Base-by-base conservation (phyloP, 805 yeast genomes). In the Metschnikowia hibisci region DNA sequence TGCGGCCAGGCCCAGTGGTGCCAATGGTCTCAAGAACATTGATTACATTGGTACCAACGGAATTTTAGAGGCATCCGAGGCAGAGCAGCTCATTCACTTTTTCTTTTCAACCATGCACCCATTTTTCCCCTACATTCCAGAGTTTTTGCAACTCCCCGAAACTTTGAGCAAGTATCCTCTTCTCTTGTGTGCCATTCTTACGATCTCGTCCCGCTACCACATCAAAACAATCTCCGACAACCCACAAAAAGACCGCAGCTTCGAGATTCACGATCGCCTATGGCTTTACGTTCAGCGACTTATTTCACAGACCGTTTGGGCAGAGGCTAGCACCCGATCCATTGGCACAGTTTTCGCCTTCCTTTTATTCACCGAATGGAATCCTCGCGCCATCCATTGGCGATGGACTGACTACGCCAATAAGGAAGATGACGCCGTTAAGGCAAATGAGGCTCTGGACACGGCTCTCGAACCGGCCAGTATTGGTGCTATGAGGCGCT, bases 301-400 rank as follows among this genome's bases (percentile, higher is more conserved):
- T 46, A 82, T 88, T 32, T 84, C 95, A 3, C 87, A 84, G 61
- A 82, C 95, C 0, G 89, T 87, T 4, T 89, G 96, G 96, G 96
- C 95, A 1, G 96, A 87, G 58, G 93, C 95, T 0, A 82, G 87
- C 45, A 85, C 93, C 6, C 68, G 96, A 49, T 83, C 93, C 0
- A 77, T 89, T 3, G 96, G 96, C 1, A 87, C 96, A 0, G 82
- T 89, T 5, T 73, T 85, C 47, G 90, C 96, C 0, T 87, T 90
- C 57, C 63, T 90, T 39, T 67, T 90, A 13, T 83, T 87, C 53
- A 86, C 96, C 0, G 97, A 91, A 61, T 90, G 98, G 98, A 88
- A 89, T 54, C 96, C 96, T 3, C 69, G 96, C 42, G 96, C 96
- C 3, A 88, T 89, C 47, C 96, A 89, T 61, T 84, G 89, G 83